phyloP scores from a whole-genome alignment of 495 filamentous ascomycete genomes.

The Tuber microsphaerosporum region DNA sequence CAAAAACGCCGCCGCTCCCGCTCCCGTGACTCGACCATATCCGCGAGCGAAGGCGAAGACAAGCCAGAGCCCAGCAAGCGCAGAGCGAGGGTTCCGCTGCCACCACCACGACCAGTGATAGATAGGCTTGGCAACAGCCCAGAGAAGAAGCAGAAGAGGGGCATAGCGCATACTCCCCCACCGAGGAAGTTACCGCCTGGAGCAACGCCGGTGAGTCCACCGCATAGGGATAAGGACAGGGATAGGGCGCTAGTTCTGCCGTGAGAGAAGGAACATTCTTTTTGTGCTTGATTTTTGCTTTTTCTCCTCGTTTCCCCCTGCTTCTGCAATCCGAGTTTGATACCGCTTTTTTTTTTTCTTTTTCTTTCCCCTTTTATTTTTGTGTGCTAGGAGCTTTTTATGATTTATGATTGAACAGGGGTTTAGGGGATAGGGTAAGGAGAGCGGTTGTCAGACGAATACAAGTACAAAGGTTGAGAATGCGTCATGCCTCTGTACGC shows the following conservation, averaged over 20 bases:
- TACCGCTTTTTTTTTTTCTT: not conserved
- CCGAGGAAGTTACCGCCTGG: not conserved
- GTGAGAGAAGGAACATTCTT: not conserved
- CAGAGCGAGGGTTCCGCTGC: not conserved
- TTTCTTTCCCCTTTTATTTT: not conserved
- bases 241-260: not conserved
- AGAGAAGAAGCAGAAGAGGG: constrained; percentile 1
- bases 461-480: not conserved
- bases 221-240: not conserved
- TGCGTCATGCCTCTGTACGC: not conserved
- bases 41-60: constrained; percentile 24
- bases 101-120: not conserved
- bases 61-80: not conserved
- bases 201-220: not conserved
- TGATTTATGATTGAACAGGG: not conserved
- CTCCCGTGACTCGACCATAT: constrained; percentile 37
- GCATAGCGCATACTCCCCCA: not conserved
- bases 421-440: not conserved
- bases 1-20: constrained; percentile 25
- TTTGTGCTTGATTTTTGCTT: not conserved
- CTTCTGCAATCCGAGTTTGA: not conserved
- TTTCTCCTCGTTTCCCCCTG: not conserved
- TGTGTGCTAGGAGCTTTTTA: not conserved
- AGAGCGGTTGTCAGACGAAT: not conserved
- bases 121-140: not conserved